Evolutionary conservation across 768 basidiomycete species (phyloP), one percentile per base, ranked within the genome.

Genomic region (Solioccasus polychromus): DNA sequence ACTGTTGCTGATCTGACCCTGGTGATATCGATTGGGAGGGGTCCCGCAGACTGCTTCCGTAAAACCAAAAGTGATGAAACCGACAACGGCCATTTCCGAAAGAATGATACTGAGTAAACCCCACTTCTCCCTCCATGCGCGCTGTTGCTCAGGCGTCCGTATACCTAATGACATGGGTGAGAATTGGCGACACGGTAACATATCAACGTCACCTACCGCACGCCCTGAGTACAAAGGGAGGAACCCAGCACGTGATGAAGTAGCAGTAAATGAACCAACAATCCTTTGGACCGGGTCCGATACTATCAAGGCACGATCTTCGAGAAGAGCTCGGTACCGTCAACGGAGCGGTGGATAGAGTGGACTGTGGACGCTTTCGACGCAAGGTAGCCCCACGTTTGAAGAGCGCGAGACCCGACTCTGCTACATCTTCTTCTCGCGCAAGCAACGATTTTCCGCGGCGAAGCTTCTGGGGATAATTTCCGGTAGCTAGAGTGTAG

Each of bases 101-200:
- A 78, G 63, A 60, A 95, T 91, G 66, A 97, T 75, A 53, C 76
- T 72, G 39, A 99, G 73, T 20, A 99, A 78, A 8, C 95, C 96
- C 68, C 97, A 92, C 73, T 99, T 99, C 70, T 99, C 96, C 52
- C 96, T 78, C 94, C 94, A 99, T 34, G 96, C 96, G 39, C 92
- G 82, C 64, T 96, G 93, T 54, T 87, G 88, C 53, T 99, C 96
- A 1, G 91, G 87, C 23, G 85, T 94, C 44, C 79, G 78, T 53
- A 96, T 86, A 44, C 94, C 92, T 93, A 48, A 23, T 41, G 38
- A 38, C 29, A 44, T 35, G 11, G 14, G 32, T 60, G 25, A 68
- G 48, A 38, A 6, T 9, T 12, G 26, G 20, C 28, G 34, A 29
- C 32, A 24, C 3, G 28, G 22, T 8, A 3, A 37, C 28, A 28